Conservation (phyloP, 805 yeast species). For the Candida namnaoensis region DNA sequence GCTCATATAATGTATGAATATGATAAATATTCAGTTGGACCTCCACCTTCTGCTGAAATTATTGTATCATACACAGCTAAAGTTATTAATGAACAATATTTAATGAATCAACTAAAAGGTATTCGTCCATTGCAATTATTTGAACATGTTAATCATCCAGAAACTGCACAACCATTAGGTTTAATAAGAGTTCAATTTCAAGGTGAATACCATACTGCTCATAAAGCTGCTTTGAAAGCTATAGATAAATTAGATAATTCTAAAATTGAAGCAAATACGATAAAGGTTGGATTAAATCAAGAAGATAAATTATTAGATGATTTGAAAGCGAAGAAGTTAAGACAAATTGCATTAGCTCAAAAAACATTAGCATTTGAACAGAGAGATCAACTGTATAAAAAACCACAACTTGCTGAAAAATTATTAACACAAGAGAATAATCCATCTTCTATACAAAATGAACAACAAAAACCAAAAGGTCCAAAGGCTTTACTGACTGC, state of each 20-base stretch:
- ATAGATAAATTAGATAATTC: conserved; percentile 30
- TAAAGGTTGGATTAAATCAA: conserved; percentile 46
- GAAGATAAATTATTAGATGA: conserved; percentile 28
- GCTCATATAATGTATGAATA: conserved; percentile 16
- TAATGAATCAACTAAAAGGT: conserved; percentile 45
- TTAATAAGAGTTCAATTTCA: conserved; percentile 55
- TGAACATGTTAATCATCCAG: conserved; percentile 57
- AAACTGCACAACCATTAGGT: conserved; percentile 73
- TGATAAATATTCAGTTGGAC: conserved; percentile 69
- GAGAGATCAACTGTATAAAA: no score
- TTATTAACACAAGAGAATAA: no score
- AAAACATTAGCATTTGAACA: background rate
- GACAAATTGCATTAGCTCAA: background rate
- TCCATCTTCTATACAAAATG: no score
- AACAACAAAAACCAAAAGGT: conserved; percentile 13
- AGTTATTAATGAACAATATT: conserved; percentile 33
- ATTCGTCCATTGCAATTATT: conserved; percentile 59
- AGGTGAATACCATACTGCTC: conserved; percentile 39
- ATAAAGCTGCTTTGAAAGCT: conserved; percentile 36
- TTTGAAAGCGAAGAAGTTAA: conserved; percentile 3
- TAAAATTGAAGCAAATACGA: conserved; percentile 41
- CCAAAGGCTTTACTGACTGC: conserved; percentile 14
- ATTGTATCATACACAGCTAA: conserved; percentile 61
- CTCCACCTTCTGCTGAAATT: conserved; percentile 62
- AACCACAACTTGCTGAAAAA: conserved; percentile 15